A percentile compares a stretch with the other conserved stretches of the same genome.
Evolutionary conservation across 2,329 filamentous ascomycete species (phyloP).

Genomic region (Penicillium rolfsii): DNA sequence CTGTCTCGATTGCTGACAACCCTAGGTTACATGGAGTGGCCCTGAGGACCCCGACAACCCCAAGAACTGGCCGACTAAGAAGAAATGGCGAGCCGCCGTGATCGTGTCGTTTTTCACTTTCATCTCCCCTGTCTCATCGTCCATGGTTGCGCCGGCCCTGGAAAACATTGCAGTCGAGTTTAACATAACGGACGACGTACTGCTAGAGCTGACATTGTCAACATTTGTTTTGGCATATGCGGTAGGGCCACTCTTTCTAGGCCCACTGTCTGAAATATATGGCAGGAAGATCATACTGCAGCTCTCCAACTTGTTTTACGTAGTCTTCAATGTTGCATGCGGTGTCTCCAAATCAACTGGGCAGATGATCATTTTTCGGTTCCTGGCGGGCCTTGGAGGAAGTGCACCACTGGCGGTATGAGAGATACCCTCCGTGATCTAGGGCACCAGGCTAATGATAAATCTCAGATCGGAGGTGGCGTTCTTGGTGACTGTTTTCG

Average conservation of each 20-base stretch:
- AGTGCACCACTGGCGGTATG: slow-evolving; percentile 57
- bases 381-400: slow-evolving; percentile 62
- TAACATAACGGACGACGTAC: slow-evolving; percentile 51
- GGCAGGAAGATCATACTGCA: slow-evolving; percentile 60
- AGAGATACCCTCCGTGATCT: not conserved
- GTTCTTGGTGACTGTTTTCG: not conserved
- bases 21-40: slow-evolving; percentile 52
- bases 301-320: slow-evolving; percentile 57
- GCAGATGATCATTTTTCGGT: slow-evolving; percentile 62
- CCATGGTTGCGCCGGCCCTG: slow-evolving; percentile 61
- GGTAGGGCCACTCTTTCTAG: slow-evolving; percentile 56
- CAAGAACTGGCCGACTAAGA: slow-evolving; percentile 58
- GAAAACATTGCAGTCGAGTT: slow-evolving; percentile 57
- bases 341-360: slow-evolving; percentile 57
- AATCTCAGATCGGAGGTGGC: not conserved
- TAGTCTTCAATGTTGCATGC: slow-evolving; percentile 64
- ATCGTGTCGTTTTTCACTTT: slow-evolving; percentile 62
- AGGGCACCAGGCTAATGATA: not conserved
- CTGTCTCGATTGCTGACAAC: not conserved
- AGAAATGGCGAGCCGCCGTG: slow-evolving; percentile 62
- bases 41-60: slow-evolving; percentile 55
- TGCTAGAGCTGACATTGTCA: slow-evolving; percentile 55
- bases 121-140: slow-evolving; percentile 65
- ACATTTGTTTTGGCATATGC: slow-evolving; percentile 61
- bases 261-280: slow-evolving; percentile 59